Evolutionary conservation across 371 early-diverging fungal genomes (phyloP).

Genomic region (Mucor plumbeus): DNA sequence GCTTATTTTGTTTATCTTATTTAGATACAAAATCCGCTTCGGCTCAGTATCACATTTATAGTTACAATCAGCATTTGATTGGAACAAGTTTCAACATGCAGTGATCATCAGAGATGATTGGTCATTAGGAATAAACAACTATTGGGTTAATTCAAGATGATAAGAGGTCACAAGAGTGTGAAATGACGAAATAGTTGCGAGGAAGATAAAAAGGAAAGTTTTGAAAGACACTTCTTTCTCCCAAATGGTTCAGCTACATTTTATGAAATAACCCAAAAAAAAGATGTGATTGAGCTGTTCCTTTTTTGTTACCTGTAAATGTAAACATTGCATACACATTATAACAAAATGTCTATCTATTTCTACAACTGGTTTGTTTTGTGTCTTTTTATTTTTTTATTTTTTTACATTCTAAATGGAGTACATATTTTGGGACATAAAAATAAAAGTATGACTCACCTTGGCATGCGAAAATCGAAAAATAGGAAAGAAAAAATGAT

Average conservation of each 20-base stretch:
- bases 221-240: background rate
- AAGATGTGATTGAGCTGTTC: too few species aligned
- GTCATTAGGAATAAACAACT: background rate
- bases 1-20: background rate
- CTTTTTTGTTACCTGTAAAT: too few species aligned
- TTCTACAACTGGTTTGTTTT: too few species aligned
- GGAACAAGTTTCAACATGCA: background rate
- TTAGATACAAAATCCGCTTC: background rate
- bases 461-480: conserved; percentile 5
- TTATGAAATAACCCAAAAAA: background rate
- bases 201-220: conserved; percentile 1
- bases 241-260: conserved; percentile 2
- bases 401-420: background rate
- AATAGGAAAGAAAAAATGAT: conserved; percentile 1
- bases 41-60: conserved; percentile 1
- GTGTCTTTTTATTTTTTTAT: too few species aligned
- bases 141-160: background rate
- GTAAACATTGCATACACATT: too few species aligned
- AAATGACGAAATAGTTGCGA: conserved; percentile 5
- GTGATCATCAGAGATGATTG: background rate
- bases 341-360: too few species aligned
- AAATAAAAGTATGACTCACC: conserved; percentile 1
- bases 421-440: conserved; percentile 2
- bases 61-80: background rate
- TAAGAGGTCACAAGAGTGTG: background rate